phyloP scores from a whole-genome alignment of 345 rosid genomes.

The Pugionium cornutum region DNA sequence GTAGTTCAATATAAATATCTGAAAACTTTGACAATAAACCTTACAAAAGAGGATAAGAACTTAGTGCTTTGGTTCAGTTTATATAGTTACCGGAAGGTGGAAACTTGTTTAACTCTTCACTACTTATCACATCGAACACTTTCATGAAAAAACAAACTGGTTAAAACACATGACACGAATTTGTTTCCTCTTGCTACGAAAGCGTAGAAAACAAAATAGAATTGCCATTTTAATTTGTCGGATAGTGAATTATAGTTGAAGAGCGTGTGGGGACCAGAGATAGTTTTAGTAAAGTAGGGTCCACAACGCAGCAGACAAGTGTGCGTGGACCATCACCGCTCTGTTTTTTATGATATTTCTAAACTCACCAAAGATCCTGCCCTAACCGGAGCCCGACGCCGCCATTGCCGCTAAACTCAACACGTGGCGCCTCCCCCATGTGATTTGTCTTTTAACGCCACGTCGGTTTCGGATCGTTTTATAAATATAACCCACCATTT shows the following conservation, averaged over 20 bases:
- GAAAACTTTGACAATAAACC: no score
- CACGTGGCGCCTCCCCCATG: conserved; percentile 40
- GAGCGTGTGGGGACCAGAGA: conserved; percentile 22
- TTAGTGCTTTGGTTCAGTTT: no score
- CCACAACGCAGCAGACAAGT: conserved; percentile 38
- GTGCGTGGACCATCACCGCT: conserved; percentile 44
- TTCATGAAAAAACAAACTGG: no score
- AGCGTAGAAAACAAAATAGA: no score
- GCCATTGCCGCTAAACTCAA: conserved; percentile 22
- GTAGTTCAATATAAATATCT: no score
- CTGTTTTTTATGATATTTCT: conserved; percentile 26
- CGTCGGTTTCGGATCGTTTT: neutral
- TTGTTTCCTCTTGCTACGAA: no score
- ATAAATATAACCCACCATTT: neutral
- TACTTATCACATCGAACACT: no score
- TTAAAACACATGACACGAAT: no score
- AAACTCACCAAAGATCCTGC: conserved; percentile 30
- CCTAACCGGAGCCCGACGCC: conserved; percentile 46
- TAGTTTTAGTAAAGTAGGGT: neutral
- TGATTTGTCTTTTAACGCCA: conserved; percentile 28
- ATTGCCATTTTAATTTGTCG: no score
- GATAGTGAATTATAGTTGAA: neutral
- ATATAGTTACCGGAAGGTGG: no score
- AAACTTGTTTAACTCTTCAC: no score
- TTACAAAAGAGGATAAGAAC: no score